Percentiles rank a stretch among this genome's conserved stretches.
These are phyloP conservation scores for Talaromyces amestolkiae DNA, from an alignment of 2,329 filamentous ascomycete genomes.

Conservation along the genomic window DNA sequence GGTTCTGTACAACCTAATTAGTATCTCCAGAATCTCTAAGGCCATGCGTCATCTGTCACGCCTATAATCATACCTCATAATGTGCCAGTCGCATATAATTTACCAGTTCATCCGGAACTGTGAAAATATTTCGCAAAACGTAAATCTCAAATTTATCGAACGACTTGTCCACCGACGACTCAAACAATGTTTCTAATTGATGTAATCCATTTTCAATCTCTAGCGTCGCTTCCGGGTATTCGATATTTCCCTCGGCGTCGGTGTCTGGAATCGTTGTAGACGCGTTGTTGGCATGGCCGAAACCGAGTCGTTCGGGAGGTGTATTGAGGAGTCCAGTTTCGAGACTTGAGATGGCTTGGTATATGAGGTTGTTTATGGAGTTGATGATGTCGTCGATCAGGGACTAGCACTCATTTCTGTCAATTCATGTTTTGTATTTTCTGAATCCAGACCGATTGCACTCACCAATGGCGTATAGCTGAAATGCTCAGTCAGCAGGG, in stretches of 20 bases:
- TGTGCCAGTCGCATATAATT: constrained; percentile 79
- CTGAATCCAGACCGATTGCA: neutral
- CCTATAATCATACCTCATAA: constrained; percentile 62
- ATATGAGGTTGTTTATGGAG: constrained; percentile 88
- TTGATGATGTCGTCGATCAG: constrained; percentile 98
- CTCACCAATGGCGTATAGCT: constrained; percentile 87
- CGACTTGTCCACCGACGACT: constrained; percentile 76
- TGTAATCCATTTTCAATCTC: constrained; percentile 89
- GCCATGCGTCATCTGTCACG: neutral
- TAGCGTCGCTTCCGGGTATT: constrained; percentile 53
- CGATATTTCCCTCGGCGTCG: constrained; percentile 47
- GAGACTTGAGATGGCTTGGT: constrained; percentile 82
- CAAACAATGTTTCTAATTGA: constrained; percentile 77
- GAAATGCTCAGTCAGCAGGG: constrained; percentile 90
- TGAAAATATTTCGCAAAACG: constrained; percentile 79
- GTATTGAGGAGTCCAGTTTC: constrained; percentile 76
- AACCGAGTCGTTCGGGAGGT: constrained; percentile 76
- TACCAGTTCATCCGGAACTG: constrained; percentile 67
- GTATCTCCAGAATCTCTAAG: neutral
- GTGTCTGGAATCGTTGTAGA: constrained; percentile 45
- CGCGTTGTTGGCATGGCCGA: constrained; percentile 54
- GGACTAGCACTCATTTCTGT: constrained; percentile 56
- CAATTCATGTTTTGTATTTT: constrained; percentile 16
- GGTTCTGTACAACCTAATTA: constrained; percentile 29
- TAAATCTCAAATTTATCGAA: constrained; percentile 89